phyloP scores from a whole-genome alignment of 192 early-diverging fungal genomes.

The Backusella macrospora region DNA sequence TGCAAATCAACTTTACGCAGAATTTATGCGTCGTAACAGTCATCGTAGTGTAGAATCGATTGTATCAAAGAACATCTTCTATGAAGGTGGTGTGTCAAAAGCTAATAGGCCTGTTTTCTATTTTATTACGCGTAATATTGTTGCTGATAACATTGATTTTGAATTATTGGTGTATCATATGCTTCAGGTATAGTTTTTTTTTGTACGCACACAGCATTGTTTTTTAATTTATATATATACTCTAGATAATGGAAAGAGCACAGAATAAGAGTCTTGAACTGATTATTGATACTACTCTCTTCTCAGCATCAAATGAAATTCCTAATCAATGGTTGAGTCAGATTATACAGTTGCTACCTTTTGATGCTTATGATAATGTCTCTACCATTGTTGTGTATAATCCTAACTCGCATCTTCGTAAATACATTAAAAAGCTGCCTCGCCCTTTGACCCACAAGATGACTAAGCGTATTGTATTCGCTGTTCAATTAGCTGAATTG shows the following conservation, averaged over 20 bases:
- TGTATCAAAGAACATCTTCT: constrained; percentile 73
- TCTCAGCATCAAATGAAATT: constrained; percentile 79
- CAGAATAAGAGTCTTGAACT: constrained; percentile 76
- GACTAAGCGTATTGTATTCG: constrained; percentile 70
- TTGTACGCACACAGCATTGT: neutral
- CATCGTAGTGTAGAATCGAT: constrained; percentile 69
- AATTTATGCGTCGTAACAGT: constrained; percentile 75
- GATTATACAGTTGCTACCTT: constrained; percentile 74
- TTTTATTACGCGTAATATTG: constrained; percentile 78
- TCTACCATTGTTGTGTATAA: constrained; percentile 79
- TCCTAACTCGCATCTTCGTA: constrained; percentile 76
- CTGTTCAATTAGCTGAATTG: constrained; percentile 68
- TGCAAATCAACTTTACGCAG: constrained; percentile 52
- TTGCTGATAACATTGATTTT: constrained; percentile 79
- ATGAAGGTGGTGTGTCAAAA: constrained; percentile 79
- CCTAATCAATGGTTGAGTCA: constrained; percentile 74
- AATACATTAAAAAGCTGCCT: constrained; percentile 64
- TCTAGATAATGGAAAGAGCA: constrained; percentile 64
- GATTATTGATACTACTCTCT: constrained; percentile 82
- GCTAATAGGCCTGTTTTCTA: constrained; percentile 80
- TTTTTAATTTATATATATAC: neutral
- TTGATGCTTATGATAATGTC: constrained; percentile 64
- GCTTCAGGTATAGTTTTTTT: constrained; percentile 52
- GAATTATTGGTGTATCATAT: constrained; percentile 80
- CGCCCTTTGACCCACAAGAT: constrained; percentile 56